phyloP scores from a whole-genome alignment of 352 stramenopile species.

The Chrysophaeum taylorii region DNA sequence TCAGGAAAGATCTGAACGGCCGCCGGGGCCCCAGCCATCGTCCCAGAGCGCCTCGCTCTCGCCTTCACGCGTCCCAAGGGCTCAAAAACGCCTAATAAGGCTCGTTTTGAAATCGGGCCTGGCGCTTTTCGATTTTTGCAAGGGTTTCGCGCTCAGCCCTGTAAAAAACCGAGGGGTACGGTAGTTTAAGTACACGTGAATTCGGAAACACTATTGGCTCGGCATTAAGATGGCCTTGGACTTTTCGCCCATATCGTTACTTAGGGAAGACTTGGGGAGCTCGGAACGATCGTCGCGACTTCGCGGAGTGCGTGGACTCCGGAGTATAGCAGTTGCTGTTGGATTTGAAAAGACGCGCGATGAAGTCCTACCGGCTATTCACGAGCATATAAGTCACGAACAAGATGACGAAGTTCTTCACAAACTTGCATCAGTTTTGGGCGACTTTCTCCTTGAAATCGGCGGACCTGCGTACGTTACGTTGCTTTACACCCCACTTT shows the following conservation, averaged over 20 bases:
- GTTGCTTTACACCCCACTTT: neutral
- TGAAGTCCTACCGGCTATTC: neutral
- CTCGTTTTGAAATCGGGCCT: no score
- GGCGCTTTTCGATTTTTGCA: no score
- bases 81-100: no score
- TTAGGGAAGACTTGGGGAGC: neutral
- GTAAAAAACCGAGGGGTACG: no score
- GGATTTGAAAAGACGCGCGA: neutral
- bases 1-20: no score
- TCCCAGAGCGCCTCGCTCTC: no score
- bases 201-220: no score
- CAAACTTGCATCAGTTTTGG: neutral
- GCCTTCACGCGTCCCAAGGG: no score
- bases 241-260: neutral
- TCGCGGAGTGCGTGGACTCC: neutral
- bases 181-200: no score
- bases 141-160: no score
- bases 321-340: neutral
- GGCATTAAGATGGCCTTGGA: no score
- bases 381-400: neutral
- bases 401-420: slow-evolving; percentile 3
- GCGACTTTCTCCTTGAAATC: neutral
- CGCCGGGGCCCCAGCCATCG: no score
- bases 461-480: neutral
- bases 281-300: neutral